phyloP scores from a whole-genome alignment of 2,329 filamentous ascomycete genomes.

The Fonsecaea multimorphosa region DNA sequence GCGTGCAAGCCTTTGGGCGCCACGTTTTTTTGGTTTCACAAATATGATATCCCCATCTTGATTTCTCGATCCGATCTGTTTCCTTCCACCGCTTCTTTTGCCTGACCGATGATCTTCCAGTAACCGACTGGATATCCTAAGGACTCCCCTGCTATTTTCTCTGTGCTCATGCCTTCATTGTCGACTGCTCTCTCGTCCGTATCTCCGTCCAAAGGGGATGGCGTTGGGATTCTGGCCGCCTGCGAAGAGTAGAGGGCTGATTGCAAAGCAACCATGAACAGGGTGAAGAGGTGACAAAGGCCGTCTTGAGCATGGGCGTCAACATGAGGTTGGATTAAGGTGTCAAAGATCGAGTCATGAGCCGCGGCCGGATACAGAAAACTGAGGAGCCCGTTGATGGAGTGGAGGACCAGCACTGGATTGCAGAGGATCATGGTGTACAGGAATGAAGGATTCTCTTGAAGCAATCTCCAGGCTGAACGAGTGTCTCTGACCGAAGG shows the following conservation, averaged over 20 bases:
- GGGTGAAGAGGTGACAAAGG: constrained; percentile 50
- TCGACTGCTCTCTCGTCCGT: background rate
- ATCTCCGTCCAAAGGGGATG: background rate
- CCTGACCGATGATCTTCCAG: background rate
- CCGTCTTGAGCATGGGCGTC: constrained; percentile 48
- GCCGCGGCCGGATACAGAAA: constrained; percentile 44
- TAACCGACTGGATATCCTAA: background rate
- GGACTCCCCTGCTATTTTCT: background rate
- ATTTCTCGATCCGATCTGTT: constrained; percentile 2
- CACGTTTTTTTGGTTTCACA: constrained; percentile 27
- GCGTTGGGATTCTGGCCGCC: background rate
- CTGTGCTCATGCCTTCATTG: background rate
- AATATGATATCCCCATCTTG: constrained; percentile 36
- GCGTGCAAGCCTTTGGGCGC: constrained; percentile 27
- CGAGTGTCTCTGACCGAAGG: background rate
- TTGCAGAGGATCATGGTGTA: constrained; percentile 49
- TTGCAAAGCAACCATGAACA: constrained; percentile 48
- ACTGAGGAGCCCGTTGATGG: constrained; percentile 49
- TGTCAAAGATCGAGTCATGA: constrained; percentile 40
- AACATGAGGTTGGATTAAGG: constrained; percentile 43
- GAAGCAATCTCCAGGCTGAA: constrained; percentile 13
- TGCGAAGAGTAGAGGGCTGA: constrained; percentile 37
- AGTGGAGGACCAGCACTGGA: constrained; percentile 48
- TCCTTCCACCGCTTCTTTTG: constrained; percentile 2
- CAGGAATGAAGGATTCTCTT: constrained; percentile 38